Conservation (phyloP, 1,284 basidiomycete species). For the Cryptococcus sp. region DNA sequence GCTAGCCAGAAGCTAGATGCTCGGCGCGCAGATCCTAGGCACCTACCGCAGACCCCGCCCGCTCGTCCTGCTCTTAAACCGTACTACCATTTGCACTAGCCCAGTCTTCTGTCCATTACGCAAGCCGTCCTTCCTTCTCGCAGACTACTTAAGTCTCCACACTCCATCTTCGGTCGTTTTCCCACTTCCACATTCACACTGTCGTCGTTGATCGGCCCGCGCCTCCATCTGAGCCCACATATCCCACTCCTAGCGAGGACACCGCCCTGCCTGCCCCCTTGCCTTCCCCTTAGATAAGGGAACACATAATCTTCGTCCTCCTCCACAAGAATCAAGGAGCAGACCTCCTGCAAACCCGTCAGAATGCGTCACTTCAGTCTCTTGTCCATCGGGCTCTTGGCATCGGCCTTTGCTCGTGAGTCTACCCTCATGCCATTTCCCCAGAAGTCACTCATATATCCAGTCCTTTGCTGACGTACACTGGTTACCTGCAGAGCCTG, state of each 20-base stretch:
- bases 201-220: slow-evolving; percentile 6
- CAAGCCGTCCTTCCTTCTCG: not conserved
- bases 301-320: not conserved
- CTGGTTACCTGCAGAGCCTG: too few species aligned
- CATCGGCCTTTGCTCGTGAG: slow-evolving; percentile 22
- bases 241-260: not conserved
- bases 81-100: slow-evolving; percentile 6
- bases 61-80: not conserved
- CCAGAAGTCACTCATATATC: not conserved
- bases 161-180: not conserved
- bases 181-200: not conserved
- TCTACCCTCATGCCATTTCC: not conserved
- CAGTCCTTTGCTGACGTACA: too few species aligned
- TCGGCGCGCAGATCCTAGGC: too few species aligned
- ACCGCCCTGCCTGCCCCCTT: not conserved
- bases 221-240: not conserved
- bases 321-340: not conserved
- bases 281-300: not conserved
- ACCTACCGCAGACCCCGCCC: not conserved
- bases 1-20: too few species aligned
- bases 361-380: slow-evolving; percentile 23
- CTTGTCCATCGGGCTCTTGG: slow-evolving; percentile 19
- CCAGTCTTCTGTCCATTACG: too few species aligned
- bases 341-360: not conserved
- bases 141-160: not conserved